phyloP scores from a whole-genome alignment of 1,284 basidiomycete genomes.

The Trichosporon sp. region DNA sequence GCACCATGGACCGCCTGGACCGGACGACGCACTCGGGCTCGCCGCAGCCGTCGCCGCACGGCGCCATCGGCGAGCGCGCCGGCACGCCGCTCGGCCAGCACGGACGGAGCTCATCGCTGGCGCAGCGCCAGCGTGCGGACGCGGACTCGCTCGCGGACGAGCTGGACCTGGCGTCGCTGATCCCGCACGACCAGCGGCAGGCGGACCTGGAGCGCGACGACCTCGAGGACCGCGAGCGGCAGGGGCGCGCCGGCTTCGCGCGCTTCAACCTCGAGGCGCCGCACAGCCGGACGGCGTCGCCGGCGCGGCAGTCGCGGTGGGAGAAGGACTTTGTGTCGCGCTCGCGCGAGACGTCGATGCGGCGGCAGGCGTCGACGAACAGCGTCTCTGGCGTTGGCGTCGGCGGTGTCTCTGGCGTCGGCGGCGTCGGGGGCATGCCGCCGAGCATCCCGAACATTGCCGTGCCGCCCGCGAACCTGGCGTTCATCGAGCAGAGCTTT shows the following conservation, averaged over 20 bases:
- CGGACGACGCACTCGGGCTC: constrained; percentile 15
- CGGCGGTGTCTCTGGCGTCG: no score
- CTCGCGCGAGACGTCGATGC: constrained; percentile 18
- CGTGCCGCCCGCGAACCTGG: background rate
- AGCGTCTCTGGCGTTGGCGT: constrained; percentile 3
- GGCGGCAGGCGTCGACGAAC: constrained; percentile 16
- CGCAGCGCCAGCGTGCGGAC: constrained; percentile 4
- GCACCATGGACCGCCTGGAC: constrained; percentile 11
- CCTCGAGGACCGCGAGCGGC: background rate
- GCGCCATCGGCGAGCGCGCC: constrained; percentile 23
- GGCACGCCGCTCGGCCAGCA: constrained; percentile 2
- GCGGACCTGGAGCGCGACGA: constrained; percentile 21
- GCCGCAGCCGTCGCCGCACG: constrained; percentile 21
- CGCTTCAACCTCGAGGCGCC: constrained; percentile 2
- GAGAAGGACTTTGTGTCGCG: constrained; percentile 3
- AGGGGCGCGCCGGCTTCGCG: background rate
- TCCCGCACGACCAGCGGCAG: constrained; percentile 27
- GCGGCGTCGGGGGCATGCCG: background rate
- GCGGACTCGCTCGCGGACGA: constrained; percentile 17
- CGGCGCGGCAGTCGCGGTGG: background rate
- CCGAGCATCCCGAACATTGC: background rate
- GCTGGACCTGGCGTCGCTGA: constrained; percentile 24
- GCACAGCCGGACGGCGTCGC: background rate
- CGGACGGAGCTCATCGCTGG: constrained; percentile 1
- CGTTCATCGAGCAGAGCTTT: constrained; percentile 16